These are phyloP conservation scores for Penicillium waksmanii DNA, from an alignment of 495 filamentous ascomycete species.

Conservation along the genomic window DNA sequence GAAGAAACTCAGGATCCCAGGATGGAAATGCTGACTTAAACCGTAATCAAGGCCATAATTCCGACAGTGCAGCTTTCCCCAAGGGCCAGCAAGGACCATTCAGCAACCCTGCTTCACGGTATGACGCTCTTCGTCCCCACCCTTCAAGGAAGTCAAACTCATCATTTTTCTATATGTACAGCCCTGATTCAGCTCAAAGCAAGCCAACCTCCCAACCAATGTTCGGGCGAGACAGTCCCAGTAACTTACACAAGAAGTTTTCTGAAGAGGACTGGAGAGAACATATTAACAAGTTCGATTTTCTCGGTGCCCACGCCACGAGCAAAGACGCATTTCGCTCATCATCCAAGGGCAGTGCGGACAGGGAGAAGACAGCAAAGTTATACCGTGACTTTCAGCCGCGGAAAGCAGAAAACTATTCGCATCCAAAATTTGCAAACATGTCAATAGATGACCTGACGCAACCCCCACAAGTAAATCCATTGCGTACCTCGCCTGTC, in stretches of 20 bases:
- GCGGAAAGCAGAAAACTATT: neutral
- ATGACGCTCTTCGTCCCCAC: conserved; percentile 10
- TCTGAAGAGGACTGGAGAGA: conserved; percentile 62
- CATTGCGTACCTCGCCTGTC: neutral
- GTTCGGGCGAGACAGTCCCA: conserved; percentile 53
- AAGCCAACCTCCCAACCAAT: conserved; percentile 11
- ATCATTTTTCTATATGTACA: neutral
- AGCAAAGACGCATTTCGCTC: conserved; percentile 37
- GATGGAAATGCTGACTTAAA: conserved; percentile 33
- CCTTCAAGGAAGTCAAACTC: neutral
- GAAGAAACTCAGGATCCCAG: conserved; percentile 14
- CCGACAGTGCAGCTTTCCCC: conserved; percentile 40
- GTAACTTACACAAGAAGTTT: conserved; percentile 78
- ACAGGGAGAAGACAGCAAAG: neutral
- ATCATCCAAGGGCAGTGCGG: conserved; percentile 25
- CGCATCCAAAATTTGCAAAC: neutral
- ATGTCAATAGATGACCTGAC: neutral
- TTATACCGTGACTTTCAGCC: neutral
- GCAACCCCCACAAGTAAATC: neutral
- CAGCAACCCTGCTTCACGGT: conserved; percentile 24
- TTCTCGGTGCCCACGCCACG: conserved; percentile 47
- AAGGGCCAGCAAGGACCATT: conserved; percentile 22
- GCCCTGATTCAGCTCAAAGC: conserved; percentile 12
- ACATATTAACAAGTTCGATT: conserved; percentile 54
- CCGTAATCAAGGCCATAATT: conserved; percentile 40